These are phyloP conservation scores for Candida palmyrensis DNA, from an alignment of 805 yeast species.

Conservation along the genomic window DNA sequence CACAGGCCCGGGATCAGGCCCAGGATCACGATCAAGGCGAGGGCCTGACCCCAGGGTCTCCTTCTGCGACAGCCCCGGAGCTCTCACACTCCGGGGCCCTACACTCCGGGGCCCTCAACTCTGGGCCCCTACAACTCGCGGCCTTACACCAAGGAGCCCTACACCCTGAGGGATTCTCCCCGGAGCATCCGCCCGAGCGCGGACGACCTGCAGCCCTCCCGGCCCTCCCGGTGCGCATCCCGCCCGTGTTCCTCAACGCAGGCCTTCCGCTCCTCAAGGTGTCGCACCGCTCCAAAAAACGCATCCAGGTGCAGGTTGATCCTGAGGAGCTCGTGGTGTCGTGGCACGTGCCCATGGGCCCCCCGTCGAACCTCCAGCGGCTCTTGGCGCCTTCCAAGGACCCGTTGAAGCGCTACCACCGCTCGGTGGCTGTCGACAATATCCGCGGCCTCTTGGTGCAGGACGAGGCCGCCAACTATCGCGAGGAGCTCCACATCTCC, in stretches of 20 bases:
- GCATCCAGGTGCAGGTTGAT: constrained; percentile 53
- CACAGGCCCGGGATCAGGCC: too few relatives aligned
- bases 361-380: constrained; percentile 6
- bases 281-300: constrained; percentile 64
- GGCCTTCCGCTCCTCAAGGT: constrained; percentile 66
- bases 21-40: too few relatives aligned
- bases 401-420: constrained; percentile 10
- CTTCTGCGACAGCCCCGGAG: too few relatives aligned
- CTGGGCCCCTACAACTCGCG: too few relatives aligned
- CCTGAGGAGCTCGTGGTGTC: constrained; percentile 47
- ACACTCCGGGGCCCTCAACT: too few relatives aligned
- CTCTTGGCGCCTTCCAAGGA: constrained; percentile 26
- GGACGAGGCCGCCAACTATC: constrained; percentile 72
- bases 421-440: constrained; percentile 47
- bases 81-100: too few relatives aligned
- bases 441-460: constrained; percentile 59
- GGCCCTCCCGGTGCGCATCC: constrained; percentile 19
- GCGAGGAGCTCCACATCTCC: constrained; percentile 79
- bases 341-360: constrained; percentile 41
- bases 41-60: too few relatives aligned
- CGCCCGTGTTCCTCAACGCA: constrained; percentile 43
- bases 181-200: too few relatives aligned
- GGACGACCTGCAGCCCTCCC: too few relatives aligned
- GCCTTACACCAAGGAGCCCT: too few relatives aligned
- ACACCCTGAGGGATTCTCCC: too few relatives aligned